Evolutionary conservation across 225 moss, liverwort and hornwort genomes (phyloP).

Genomic region (Lunularia cruciata): DNA sequence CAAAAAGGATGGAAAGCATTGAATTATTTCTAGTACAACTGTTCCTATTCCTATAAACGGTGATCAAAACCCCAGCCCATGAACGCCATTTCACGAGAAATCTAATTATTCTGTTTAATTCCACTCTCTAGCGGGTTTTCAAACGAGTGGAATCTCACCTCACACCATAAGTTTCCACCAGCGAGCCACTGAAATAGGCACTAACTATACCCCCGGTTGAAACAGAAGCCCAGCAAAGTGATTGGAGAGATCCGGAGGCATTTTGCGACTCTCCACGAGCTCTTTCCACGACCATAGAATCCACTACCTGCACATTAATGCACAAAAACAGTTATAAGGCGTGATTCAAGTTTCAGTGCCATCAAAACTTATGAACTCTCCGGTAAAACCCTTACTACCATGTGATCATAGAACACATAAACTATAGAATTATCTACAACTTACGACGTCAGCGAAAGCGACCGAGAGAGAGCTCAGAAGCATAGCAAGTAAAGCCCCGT

Average conservation of each 20-base stretch:
- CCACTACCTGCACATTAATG: conserved; percentile 61
- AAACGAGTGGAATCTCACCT: conserved; percentile 37
- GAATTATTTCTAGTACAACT: no score
- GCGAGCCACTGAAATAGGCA: conserved; percentile 91
- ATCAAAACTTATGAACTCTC: no score
- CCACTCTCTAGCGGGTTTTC: neutral
- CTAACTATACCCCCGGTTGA: conserved; percentile 82
- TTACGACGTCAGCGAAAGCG: conserved; percentile 99
- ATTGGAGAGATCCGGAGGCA: conserved; percentile 87
- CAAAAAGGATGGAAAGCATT: no score
- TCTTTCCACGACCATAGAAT: conserved; percentile 99
- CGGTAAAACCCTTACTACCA: no score
- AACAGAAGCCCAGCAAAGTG: conserved; percentile 96
- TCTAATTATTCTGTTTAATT: no score
- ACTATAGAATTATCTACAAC: no score
- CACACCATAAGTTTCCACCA: conserved; percentile 87
- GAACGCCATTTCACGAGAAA: no score
- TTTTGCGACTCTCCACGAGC: conserved; percentile 92
- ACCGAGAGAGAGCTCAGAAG: conserved; percentile 96
- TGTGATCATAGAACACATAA: no score
- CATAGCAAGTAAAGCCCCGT: conserved; percentile 78
- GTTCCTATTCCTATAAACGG: no score
- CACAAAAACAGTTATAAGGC: no score
- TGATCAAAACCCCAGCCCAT: no score
- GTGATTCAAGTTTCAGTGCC: no score